phyloP scores from a whole-genome alignment of 306 rosid genomes.

The Ziziphus jujuba region DNA sequence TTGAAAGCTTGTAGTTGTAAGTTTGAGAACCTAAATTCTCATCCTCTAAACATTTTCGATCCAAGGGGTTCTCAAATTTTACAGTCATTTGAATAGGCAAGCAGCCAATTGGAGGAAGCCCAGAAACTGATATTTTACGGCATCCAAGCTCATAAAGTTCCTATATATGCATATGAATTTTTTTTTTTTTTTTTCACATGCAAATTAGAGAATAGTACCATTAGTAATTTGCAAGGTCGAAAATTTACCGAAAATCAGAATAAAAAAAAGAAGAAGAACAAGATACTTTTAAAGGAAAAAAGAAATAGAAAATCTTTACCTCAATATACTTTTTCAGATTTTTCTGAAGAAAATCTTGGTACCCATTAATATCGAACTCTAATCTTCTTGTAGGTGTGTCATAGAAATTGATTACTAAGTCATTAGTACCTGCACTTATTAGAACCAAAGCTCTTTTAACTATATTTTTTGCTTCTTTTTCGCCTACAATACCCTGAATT shows the following conservation, averaged over 20 bases:
- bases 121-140: constrained; percentile 44
- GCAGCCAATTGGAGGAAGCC: constrained; percentile 74
- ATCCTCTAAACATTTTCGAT: constrained; percentile 41
- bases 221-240: no score
- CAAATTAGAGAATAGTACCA: no score
- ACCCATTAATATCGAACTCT: constrained; percentile 38
- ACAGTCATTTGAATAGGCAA: constrained; percentile 59
- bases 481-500: constrained; percentile 45
- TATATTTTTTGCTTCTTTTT: constrained; percentile 32
- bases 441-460: constrained; percentile 41
- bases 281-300: not conserved
- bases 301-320: constrained; percentile 29
- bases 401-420: constrained; percentile 48
- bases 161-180: no score
- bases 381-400: constrained; percentile 43
- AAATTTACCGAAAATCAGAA: no score
- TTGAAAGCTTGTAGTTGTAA: constrained; percentile 51
- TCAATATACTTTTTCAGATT: constrained; percentile 38
- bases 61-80: constrained; percentile 5
- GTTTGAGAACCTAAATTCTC: constrained; percentile 48
- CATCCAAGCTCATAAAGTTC: constrained; percentile 65
- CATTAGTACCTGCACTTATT: constrained; percentile 68
- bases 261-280: no score
- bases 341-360: constrained; percentile 56
- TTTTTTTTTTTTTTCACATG: no score